These are phyloP conservation scores for Backusella sp. DNA, from an alignment of 192 early-diverging fungal genomes.

Conservation along the genomic window DNA sequence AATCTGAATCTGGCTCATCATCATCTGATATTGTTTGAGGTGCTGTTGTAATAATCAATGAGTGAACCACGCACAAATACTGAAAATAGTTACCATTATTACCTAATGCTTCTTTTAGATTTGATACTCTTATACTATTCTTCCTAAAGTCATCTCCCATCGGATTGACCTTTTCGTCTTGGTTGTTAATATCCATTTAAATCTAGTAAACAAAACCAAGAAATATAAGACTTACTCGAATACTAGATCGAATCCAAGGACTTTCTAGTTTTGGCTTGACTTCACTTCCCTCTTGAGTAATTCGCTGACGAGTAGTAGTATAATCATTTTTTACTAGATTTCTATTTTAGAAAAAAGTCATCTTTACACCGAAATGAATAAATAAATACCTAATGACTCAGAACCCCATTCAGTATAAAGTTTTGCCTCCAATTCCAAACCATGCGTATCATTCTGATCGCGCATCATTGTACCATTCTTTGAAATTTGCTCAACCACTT, in stretches of 20 bases:
- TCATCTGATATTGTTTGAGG: neutral
- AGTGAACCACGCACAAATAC: no score
- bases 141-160: neutral
- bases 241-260: slow-evolving; percentile 18
- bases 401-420: slow-evolving; percentile 36
- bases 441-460: slow-evolving; percentile 28
- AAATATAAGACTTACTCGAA: slow-evolving; percentile 1
- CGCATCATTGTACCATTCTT: slow-evolving; percentile 25
- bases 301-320: neutral
- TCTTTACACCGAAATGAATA: no score
- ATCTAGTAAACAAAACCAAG: neutral
- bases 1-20: slow-evolving; percentile 6
- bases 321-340: slow-evolving; percentile 12
- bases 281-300: neutral
- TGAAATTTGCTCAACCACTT: slow-evolving; percentile 23
- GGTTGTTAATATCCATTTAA: neutral
- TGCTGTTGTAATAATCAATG: neutral
- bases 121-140: slow-evolving; percentile 12
- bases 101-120: slow-evolving; percentile 16
- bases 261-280: slow-evolving; percentile 29
- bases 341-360: no score
- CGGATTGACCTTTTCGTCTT: neutral
- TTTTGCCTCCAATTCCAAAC: slow-evolving; percentile 34
- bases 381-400: slow-evolving; percentile 13
- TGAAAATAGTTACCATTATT: neutral